A percentile compares a stretch with the other conserved stretches of the same genome.
These are phyloP conservation scores for Seiridium cupressi DNA, from an alignment of 2,329 filamentous ascomycete genomes.

Conservation along the genomic window DNA sequence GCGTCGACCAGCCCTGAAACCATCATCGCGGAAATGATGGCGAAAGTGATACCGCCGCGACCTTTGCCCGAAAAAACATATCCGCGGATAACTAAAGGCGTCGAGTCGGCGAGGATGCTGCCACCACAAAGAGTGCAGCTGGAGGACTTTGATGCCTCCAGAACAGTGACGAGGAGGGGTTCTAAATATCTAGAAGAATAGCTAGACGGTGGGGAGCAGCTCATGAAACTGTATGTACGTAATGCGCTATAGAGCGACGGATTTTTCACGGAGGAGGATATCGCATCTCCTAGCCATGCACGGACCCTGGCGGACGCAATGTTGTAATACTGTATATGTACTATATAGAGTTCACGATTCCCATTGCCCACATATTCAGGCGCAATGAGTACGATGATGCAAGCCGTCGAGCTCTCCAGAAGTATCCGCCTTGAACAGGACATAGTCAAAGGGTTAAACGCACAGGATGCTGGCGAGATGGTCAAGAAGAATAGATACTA, in stretches of 20 bases:
- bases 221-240: too few relatives aligned
- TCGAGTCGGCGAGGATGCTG: not conserved
- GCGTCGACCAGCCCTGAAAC: not conserved
- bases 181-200: not conserved
- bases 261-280: not conserved
- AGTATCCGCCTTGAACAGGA: too few relatives aligned
- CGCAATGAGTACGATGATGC: not conserved
- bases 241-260: too few relatives aligned
- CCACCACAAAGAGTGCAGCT: not conserved
- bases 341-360: not conserved
- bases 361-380: not conserved
- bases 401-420: too few relatives aligned
- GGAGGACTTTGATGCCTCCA: not conserved
- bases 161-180: not conserved
- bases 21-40: not conserved
- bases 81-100: not conserved
- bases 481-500: too few relatives aligned
- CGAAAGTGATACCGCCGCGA: not conserved
- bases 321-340: not conserved
- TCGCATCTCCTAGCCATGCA: not conserved
- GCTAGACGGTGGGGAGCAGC: too few relatives aligned
- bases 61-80: not conserved
- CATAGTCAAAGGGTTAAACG: too few relatives aligned
- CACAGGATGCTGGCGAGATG: too few relatives aligned
- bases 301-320: not conserved